Evolutionary conservation across 352 stramenopile species (phyloP).

Genomic region (Phytophthora ohioensis): DNA sequence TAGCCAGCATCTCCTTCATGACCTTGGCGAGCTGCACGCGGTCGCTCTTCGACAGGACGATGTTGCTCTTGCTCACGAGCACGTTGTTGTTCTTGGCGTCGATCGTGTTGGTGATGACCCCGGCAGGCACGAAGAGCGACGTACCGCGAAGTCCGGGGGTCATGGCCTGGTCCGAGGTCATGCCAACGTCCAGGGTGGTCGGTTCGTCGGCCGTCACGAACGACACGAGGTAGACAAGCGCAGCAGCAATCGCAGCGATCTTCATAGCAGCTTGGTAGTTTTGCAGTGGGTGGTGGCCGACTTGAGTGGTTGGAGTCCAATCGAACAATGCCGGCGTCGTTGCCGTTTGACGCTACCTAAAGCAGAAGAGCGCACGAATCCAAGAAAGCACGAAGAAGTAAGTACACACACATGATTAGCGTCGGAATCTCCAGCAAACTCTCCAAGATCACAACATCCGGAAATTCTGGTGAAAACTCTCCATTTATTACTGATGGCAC

Average conservation of each 20-base stretch:
- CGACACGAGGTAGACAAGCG: conserved; percentile 16
- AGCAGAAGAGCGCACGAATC: background rate
- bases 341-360: too few relatives aligned
- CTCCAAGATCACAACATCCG: too few relatives aligned
- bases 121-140: background rate
- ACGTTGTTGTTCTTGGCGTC: conserved; percentile 13
- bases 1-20: conserved; percentile 24
- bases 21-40: conserved; percentile 19
- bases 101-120: background rate
- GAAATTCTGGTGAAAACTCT: too few relatives aligned
- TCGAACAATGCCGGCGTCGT: conserved; percentile 11
- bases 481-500: too few relatives aligned
- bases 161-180: too few relatives aligned
- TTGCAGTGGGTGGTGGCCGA: background rate
- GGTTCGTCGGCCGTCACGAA: conserved; percentile 15
- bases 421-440: too few relatives aligned
- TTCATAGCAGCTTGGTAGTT: conserved; percentile 8
- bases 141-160: conserved; percentile 1
- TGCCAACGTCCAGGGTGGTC: background rate
- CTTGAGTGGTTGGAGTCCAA: conserved; percentile 21
- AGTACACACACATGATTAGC: too few relatives aligned
- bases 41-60: conserved; percentile 19
- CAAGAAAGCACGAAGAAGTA: background rate
- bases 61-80: conserved; percentile 22
- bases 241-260: conserved; percentile 2